Evolutionary conservation across 305 asterid genomes (phyloP), one percentile per base, ranked within the genome.

Genomic region (Coffea humblotiana): DNA sequence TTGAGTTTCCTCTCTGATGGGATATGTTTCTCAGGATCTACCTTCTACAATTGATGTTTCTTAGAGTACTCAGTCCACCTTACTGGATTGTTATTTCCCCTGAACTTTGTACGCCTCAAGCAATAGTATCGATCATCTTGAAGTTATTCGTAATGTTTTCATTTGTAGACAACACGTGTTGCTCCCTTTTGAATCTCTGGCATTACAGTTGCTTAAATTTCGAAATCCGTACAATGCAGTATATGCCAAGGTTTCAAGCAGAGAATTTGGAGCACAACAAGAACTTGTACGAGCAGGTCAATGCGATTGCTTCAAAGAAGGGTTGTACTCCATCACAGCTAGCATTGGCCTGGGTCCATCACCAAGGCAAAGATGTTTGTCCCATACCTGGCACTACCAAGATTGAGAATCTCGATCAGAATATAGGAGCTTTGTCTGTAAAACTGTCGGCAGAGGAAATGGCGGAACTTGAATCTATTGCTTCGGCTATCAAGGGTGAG

Each of bases 401-500:
- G 25, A 32, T 73, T 51, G 77, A 27, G 18, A 51, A 73, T 29
- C 48, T 51, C 9, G 52, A 52, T 61, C 77, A 73, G 66, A 74
- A 74, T 12, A 29, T 74, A 3, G 51, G 77, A 52, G 77, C 77
- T 29, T 74, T 74, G 49, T 52, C 77, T 19, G 65, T 73, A 18
- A 73, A 52, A 51, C 77, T 73, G 8, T 29, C 66, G 3, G 77
- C 77, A 8, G 77, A 73, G 54, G 29, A 74, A 13, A 74, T 52
- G 49, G 66, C 49, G 2, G 77, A 74, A 47, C 77, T 74, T 18
- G 66, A 73, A 64, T 64, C 69, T 5, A 25, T 64, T 64, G 40
- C 69, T 64, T 64, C 69, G 10, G 69, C 18, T 64, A 66, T 74
- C 29, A 54, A 52, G 66, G 77, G 84, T 63, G 81, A 72, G 51